Percentiles rank a stretch among this genome's conserved stretches.
These are phyloP conservation scores for Symmetrospora coprosmae DNA, from an alignment of 768 basidiomycete genomes.

Conservation along the genomic window DNA sequence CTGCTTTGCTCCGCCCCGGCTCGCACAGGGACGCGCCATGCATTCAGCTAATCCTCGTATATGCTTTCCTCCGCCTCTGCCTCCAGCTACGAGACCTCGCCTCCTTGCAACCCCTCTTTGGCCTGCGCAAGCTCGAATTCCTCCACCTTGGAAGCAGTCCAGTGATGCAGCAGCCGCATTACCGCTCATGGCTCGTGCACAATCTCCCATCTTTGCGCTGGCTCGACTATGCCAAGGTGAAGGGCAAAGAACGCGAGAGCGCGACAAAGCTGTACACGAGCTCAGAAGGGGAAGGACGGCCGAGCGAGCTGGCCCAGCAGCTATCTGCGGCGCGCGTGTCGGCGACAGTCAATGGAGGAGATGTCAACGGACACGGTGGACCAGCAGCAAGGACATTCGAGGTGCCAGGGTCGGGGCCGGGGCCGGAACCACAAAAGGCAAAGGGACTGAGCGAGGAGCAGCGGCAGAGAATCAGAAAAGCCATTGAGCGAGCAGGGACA, in stretches of 20 bases:
- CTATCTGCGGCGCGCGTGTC: constrained; percentile 41
- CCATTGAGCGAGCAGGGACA: constrained; percentile 78
- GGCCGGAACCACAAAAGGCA: constrained; percentile 50
- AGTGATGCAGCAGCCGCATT: constrained; percentile 81
- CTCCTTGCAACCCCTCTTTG: constrained; percentile 39
- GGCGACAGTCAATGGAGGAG: constrained; percentile 1
- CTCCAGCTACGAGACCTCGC: constrained; percentile 38
- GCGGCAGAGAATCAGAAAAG: constrained; percentile 67
- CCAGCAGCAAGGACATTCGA: constrained; percentile 34
- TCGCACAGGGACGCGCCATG: too few relatives aligned
- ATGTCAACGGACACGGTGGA: background rate
- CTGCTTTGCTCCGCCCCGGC: too few relatives aligned
- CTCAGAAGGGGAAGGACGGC: constrained; percentile 50
- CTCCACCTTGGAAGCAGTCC: constrained; percentile 68
- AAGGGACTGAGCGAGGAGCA: constrained; percentile 84
- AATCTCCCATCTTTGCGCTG: constrained; percentile 73
- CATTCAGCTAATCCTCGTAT: background rate
- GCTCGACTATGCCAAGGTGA: constrained; percentile 86
- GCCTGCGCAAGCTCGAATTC: constrained; percentile 47
- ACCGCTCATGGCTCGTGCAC: constrained; percentile 90
- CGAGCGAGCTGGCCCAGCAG: constrained; percentile 61
- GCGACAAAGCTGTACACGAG: constrained; percentile 66
- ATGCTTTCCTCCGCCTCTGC: too few relatives aligned
- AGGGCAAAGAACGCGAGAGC: constrained; percentile 76
- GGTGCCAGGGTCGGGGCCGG: constrained; percentile 30